These are phyloP conservation scores for Orbilia blumenaviensis DNA, from an alignment of 2,329 filamentous ascomycete species.

Conservation along the genomic window DNA sequence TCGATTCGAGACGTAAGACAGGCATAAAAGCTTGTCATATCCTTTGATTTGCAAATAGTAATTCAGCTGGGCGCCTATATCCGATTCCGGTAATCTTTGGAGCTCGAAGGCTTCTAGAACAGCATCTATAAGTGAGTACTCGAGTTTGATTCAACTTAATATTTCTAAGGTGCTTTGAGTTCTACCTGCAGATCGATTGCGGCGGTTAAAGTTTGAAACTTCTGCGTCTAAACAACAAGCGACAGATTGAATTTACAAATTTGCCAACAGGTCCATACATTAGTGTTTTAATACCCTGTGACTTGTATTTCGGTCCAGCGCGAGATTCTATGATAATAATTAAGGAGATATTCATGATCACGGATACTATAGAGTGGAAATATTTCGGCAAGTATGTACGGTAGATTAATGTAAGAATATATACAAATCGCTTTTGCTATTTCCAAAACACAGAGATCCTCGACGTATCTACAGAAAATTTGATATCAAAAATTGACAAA, in stretches of 20 bases:
- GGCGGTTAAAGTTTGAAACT: background rate
- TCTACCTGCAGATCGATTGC: background rate
- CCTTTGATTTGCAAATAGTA: background rate
- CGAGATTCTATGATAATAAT: too few relatives aligned
- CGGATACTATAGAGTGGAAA: background rate
- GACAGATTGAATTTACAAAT: background rate
- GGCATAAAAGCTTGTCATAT: slow-evolving; percentile 3
- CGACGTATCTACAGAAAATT: slow-evolving; percentile 5
- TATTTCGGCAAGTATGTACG: background rate
- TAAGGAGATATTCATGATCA: too few relatives aligned
- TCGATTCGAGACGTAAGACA: background rate
- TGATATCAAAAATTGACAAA: background rate
- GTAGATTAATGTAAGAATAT: background rate
- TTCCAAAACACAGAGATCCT: background rate
- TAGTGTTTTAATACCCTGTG: too few relatives aligned
- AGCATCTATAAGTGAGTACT: background rate
- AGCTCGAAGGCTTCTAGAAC: background rate
- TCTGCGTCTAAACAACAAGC: background rate
- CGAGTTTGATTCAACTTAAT: too few relatives aligned
- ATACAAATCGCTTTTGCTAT: slow-evolving; percentile 8
- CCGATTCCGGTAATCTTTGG: background rate
- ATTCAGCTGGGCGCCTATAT: background rate
- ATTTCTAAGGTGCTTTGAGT: too few relatives aligned
- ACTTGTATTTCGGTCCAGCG: too few relatives aligned
- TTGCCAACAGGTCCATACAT: too few relatives aligned